Conservation (phyloP, 192 early-diverging fungal species). For the Lobosporangium transversale region DNA sequence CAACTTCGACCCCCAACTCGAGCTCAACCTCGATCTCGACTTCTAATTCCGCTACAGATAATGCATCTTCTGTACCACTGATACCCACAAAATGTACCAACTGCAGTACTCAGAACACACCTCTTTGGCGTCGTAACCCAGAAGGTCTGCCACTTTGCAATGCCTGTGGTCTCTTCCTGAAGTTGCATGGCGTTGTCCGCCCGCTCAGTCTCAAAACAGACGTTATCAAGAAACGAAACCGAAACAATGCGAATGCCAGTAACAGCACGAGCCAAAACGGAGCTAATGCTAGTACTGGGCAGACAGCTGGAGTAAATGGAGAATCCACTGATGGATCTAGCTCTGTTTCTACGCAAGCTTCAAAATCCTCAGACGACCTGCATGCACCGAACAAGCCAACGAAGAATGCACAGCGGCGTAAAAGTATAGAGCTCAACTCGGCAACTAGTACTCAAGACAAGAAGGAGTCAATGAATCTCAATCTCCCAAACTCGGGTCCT, state of each 20-base stretch:
- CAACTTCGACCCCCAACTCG: too few species aligned
- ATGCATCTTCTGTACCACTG: slow-evolving; percentile 30
- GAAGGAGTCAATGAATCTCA: slow-evolving; percentile 32
- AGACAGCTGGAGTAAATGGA: slow-evolving; percentile 4
- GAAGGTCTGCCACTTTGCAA: slow-evolving; percentile 94
- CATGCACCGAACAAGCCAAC: slow-evolving; percentile 9
- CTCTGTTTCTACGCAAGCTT: slow-evolving; percentile 1
- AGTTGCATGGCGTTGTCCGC: slow-evolving; percentile 90
- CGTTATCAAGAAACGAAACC: slow-evolving; percentile 92
- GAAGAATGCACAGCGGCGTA: slow-evolving; percentile 34
- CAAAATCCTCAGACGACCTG: slow-evolving; percentile 32
- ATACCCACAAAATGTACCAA: slow-evolving; percentile 76
- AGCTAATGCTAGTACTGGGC: neutral
- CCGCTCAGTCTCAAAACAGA: slow-evolving; percentile 91
- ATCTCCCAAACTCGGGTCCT: slow-evolving; percentile 14
- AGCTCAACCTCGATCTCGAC: too few species aligned
- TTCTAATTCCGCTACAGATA: slow-evolving; percentile 20
- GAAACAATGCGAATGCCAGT: slow-evolving; percentile 54
- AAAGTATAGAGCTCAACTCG: slow-evolving; percentile 37
- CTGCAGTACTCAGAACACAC: slow-evolving; percentile 91
- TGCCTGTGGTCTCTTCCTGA: slow-evolving; percentile 95
- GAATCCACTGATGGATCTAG: slow-evolving; percentile 17
- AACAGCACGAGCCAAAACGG: slow-evolving; percentile 1
- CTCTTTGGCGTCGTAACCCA: slow-evolving; percentile 94
- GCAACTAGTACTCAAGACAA: slow-evolving; percentile 14